Evolutionary conservation across 2,329 filamentous ascomycete species (phyloP).

Genomic region (Colletotrichum viniferum): DNA sequence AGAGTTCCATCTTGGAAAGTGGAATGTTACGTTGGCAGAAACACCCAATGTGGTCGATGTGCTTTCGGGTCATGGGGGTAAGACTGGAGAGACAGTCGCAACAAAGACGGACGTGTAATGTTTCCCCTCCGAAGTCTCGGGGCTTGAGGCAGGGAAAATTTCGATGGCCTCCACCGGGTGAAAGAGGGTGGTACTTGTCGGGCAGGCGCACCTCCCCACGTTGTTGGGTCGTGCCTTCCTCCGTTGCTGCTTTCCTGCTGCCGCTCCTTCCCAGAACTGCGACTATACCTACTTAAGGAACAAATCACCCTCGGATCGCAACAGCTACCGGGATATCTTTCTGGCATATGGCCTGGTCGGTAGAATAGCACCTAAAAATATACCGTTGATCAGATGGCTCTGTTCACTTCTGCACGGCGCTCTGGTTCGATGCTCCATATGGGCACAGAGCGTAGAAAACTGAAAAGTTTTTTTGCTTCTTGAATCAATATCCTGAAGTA

Average conservation of each 20-base stretch:
- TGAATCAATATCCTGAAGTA: accelerated
- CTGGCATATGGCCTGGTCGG: background rate
- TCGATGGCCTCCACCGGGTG: accelerated
- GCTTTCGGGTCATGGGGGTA: background rate
- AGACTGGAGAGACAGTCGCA: background rate
- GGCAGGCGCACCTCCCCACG: too few species aligned
- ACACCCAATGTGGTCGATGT: background rate
- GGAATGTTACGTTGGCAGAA: conserved; percentile 31
- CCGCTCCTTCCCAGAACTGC: background rate
- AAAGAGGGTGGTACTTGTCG: accelerated
- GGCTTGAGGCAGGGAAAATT: background rate
- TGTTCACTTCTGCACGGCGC: background rate
- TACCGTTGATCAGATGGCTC: background rate
- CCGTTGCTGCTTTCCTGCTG: background rate
- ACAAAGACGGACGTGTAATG: background rate
- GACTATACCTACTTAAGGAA: background rate
- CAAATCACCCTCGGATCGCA: background rate
- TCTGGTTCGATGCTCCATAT: background rate
- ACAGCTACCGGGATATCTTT: background rate
- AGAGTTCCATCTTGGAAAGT: conserved; percentile 30
- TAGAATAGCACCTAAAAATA: background rate
- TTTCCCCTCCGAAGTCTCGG: background rate
- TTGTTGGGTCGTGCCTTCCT: background rate
- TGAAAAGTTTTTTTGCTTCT: background rate
- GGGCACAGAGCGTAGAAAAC: background rate